Evolutionary conservation across 23 red algal genomes (phyloP), one percentile per base, ranked within the genome.

Genomic region (Rhodosorus marinus): DNA sequence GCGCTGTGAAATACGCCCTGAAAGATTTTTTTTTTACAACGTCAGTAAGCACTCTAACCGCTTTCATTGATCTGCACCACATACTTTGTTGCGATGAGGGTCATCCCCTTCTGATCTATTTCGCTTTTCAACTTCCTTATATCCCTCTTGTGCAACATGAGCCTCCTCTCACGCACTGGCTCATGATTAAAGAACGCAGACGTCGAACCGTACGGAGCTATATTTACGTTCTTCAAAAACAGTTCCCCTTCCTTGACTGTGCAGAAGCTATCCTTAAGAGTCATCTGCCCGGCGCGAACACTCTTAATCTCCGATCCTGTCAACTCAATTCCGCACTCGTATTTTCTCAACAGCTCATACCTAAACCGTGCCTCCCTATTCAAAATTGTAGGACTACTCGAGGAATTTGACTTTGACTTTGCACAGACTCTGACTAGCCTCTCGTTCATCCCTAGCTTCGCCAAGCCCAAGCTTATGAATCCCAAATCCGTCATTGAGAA

Each of bases 291-390:
- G 8, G 46, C 48, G 0, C 88, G 78, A 11, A 84, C 72, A 21
- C 74, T 76, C 47, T 95, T 95, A 21, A 83, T 52, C 45, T 95
- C 88, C 0, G 77, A 84, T 9, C 88, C 88, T 27, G 60, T 54
- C 11, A 95, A 60, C 33, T 84, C 52, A 22, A 95, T 50, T 2
- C 88, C 88, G 48, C 88, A 83, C 30, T 95, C 78, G 59, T 77
- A 60, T 4, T 67, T 80, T 23, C 54, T 65, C n/a, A 95, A 47
- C 23, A 95, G 42, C 0, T 84, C 54, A 63, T 95, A 95, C 20
- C 69, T 57, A 20, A 61, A 51, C 30, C 70, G 52, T 27, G 72
- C 72, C 3, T 66, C 36, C 40, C 78, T 77, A 52, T 95, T 95
- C 38, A n/a, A n/a, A n/a, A n/a, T n/a, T n/a, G n/a, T n/a, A n/a